Base-by-base conservation (phyloP, 202 grass and related monocot species). In the Brachypodium distachyon region DNA sequence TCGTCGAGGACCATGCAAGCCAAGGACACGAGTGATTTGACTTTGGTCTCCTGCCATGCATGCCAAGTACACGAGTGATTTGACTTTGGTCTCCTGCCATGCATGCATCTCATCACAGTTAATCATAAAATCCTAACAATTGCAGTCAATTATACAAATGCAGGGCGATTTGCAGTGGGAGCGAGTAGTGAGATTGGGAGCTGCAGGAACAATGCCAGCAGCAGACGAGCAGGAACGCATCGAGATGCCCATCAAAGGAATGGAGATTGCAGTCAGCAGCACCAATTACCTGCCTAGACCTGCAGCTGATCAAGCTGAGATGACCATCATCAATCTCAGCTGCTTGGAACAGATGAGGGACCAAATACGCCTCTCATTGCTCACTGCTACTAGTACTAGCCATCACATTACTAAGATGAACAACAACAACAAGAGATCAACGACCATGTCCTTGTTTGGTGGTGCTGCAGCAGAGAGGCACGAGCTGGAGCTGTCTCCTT, bases 131-230 rank as follows among this genome's bases (percentile, higher is more conserved):
- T n/a, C n/a, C n/a, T n/a, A n/a, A n/a, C n/a, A n/a, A n/a, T n/a
- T n/a, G n/a, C n/a, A n/a, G n/a, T n/a, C n/a, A n/a, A n/a, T n/a
- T n/a, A n/a, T n/a, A n/a, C n/a, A n/a, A n/a, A n/a, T 49, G 39
- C 92, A 96, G 93, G 90, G 71, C 53, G 82, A 84, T 11, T 48
- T 73, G 39, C 82, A 78, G 74, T 93, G 93, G 93, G 93, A 97
- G 83, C 71, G 80, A 61, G 56, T 77, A 49, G 79, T 76, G 4
- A 39, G 16, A n/a, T 12, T 66, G 60, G 74, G 25, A 18, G 37
- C 37, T 17, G 21, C 59, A 14, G 41, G 5, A 12, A n/a, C n/a
- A n/a, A n/a, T n/a, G 3, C n/a, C 12, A 19, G 19, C 18, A 6
- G 19, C 9, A 63, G 74, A 77, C 42, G 13, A 19, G 25, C 62